Base-by-base conservation (phyloP, 257 asterid genomes). In the Jaltomata sinuosa region DNA sequence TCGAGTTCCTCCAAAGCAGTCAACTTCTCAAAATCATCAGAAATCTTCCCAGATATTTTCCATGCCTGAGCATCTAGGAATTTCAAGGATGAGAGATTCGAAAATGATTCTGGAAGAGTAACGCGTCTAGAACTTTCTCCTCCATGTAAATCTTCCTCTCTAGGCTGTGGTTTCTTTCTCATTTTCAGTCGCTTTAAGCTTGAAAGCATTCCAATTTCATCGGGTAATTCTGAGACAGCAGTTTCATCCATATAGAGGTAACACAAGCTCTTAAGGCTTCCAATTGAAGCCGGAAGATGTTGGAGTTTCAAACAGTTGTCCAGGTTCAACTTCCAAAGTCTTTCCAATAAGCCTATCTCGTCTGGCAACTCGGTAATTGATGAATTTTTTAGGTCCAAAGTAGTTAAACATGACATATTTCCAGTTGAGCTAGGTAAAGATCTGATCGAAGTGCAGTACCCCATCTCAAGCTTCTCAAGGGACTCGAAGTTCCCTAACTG, bases 31-130 rank as follows among this genome's bases (percentile, higher is more conserved):
- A 88, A 88, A 47, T 84, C 87, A 77, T 86, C 87, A 42, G 86
- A 49, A 38, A 88, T 74, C 29, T 84, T 69, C n/a, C 87, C 89
- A 16, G 83, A 53, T 64, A 88, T 86, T 50, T 86, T 88, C 71
- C 89, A 88, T 47, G 85, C 90, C 9, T 84, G 80, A 76, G 87
- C 89, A 81, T 88, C 78, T 54, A 88, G 78, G 54, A 84, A 85
- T 77, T 74, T 57, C 50, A 88, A 72, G 72, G 38, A 62, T 50
- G 87, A 84, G 52, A 85, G 89, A 16, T 84, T 86, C 12, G 84
- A 81, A 82, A 88, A 86, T 68, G 90, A 88, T 71, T 67, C 53
- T 29, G 90, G 90, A 88, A 88, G 86, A 57, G 84, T 81, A 45
- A 81, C 18, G 16, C 55, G 27, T 59, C 45, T 81, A 25, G 76